Base-by-base conservation (phyloP, 83 land plant genomes). In the Thuja plicata region DNA sequence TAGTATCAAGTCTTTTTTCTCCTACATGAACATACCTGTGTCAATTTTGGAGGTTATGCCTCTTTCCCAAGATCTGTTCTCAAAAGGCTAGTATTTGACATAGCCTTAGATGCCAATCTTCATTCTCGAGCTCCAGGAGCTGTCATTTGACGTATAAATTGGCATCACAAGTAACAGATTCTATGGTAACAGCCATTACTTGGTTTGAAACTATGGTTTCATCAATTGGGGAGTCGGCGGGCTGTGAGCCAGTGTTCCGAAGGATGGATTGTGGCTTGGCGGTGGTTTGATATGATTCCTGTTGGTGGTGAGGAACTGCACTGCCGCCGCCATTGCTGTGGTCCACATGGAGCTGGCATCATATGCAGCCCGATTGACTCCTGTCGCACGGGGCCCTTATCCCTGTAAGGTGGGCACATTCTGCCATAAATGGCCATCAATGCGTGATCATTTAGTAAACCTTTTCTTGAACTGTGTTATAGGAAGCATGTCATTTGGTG, bases 191-290 rank as follows among this genome's bases (percentile, higher is more conserved):
- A 88, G 84, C 60, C 84, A 88, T 76, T 77, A 7, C 17, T 76
- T 46, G 40, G 37, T 38, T 6, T 86, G 87, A 86, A 60, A 32
- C 76, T 86, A 66, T 37, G 87, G 62, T 88, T 88, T 76, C 55
- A 46, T 87, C 84, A 48, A 73, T 46, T 62, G 37, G 91, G 89
- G 90, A 90, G 95, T 94, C 85, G 89, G 93, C 93, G 93, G 94
- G 99, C 98, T 95, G 98, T 94, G 92, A 88, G 91, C 94, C 97
- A 95, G 95, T 93, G 88, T 88, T 87, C 91, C 85, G 62, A 79
- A 60, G 90, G 88, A 88, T 91, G 90, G 89, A 83, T 91, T 92
- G 93, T 95, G 94, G 94, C 92, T 90, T 62, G 90, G 79, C 89
- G 90, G 90, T 70, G 89, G 74, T 83, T 43, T 30, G 54, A 84